Conservation (phyloP, 768 basidiomycete species). For the Lactarius hatsudake region DNA sequence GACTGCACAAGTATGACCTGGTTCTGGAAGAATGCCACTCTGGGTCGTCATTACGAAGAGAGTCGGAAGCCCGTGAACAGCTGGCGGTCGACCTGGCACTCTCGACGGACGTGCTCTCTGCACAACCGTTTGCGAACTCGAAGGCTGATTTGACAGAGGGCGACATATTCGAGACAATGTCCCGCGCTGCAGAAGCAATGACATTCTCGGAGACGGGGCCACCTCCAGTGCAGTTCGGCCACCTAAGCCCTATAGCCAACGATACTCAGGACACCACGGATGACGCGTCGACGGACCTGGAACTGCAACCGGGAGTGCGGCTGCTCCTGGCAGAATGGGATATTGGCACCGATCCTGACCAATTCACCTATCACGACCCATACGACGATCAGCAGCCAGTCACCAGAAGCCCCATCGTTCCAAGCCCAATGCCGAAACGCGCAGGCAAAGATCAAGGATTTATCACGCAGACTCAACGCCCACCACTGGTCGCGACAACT, state of each 20-base stretch:
- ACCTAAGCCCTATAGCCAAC: constrained; percentile 50
- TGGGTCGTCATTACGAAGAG: constrained; percentile 42
- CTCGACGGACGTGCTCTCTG: constrained; percentile 57
- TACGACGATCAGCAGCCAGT: constrained; percentile 39
- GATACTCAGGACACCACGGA: neutral
- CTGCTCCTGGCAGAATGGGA: constrained; percentile 71
- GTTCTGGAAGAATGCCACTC: constrained; percentile 40
- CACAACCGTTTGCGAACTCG: constrained; percentile 38
- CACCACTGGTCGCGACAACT: neutral
- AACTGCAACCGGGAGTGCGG: constrained; percentile 51
- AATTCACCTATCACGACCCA: constrained; percentile 54
- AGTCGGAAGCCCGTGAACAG: constrained; percentile 57
- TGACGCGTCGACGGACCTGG: neutral
- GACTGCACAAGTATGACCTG: constrained; percentile 47
- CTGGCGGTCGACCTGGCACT: constrained; percentile 62
- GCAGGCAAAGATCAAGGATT: neutral
- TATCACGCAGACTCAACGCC: constrained; percentile 2
- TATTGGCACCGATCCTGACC: constrained; percentile 48
- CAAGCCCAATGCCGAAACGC: neutral
- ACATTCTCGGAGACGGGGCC: constrained; percentile 51
- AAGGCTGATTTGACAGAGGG: constrained; percentile 29
- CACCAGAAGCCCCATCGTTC: neutral
- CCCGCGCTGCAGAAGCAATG: constrained; percentile 47
- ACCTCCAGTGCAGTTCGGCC: constrained; percentile 58
- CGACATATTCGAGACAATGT: constrained; percentile 51